Percentiles rank a stretch among this genome's conserved stretches.
Conservation (phyloP, 345 rosid species). For the Turritis glabra region DNA sequence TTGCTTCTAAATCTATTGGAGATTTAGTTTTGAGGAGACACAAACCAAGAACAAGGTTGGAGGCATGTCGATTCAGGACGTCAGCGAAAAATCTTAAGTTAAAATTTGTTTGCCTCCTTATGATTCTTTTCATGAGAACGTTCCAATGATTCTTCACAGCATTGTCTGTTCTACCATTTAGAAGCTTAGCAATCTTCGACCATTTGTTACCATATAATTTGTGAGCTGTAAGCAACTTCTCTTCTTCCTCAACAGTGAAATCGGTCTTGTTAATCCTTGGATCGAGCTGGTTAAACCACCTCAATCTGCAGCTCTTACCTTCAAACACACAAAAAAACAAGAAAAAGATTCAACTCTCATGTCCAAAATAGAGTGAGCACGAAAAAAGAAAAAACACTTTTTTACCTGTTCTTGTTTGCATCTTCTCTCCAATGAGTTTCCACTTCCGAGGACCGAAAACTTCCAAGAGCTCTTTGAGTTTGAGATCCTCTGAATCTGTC, state of each 20-base stretch:
- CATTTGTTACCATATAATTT: conserved; percentile 62
- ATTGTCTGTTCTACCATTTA: conserved; percentile 64
- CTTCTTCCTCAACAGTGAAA: conserved; percentile 76
- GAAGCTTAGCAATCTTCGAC: conserved; percentile 60
- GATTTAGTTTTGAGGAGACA: conserved; percentile 11
- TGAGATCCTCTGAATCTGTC: not conserved
- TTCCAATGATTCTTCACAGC: conserved; percentile 73
- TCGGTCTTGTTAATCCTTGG: conserved; percentile 76
- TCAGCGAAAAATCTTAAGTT: conserved; percentile 4
- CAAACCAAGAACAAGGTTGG: conserved; percentile 29
- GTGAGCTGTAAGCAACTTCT: conserved; percentile 12
- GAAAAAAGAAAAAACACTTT: not conserved
- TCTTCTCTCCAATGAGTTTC: not conserved
- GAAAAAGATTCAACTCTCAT: not conserved
- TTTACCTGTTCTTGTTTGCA: not conserved
- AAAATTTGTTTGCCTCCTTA: conserved; percentile 41
- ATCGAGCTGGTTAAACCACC: conserved; percentile 93
- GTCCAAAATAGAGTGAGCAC: not conserved
- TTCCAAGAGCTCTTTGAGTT: not conserved
- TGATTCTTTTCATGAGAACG: conserved; percentile 54
- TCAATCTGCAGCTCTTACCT: conserved; percentile 86
- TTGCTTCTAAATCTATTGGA: not conserved
- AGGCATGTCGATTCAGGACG: not conserved
- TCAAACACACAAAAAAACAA: not conserved
- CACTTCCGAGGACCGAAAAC: not conserved